Evolutionary conservation across 345 rosid genomes (phyloP).

Genomic region (Theobroma cacao): DNA sequence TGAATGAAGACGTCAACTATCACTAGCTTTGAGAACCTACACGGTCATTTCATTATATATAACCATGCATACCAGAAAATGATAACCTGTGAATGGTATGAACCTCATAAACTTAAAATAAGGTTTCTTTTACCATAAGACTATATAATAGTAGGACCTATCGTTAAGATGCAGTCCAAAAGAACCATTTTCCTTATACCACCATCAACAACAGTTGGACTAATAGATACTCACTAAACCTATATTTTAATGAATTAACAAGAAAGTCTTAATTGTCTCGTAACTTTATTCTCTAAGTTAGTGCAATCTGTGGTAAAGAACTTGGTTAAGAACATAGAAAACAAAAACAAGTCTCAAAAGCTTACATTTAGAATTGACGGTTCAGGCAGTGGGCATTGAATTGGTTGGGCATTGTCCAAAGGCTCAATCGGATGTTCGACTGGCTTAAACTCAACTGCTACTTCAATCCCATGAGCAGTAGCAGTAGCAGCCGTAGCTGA

Average conservation of each 20-base stretch:
- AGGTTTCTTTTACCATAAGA: neutral
- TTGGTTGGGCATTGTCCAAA: conserved; percentile 66
- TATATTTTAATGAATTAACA: neutral
- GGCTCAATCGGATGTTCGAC: conserved; percentile 94
- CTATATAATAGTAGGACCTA: neutral
- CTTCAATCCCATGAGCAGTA: conserved; percentile 81
- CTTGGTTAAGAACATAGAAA: neutral
- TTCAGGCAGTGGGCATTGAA: conserved; percentile 87
- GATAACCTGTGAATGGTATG: neutral
- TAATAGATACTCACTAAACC: neutral
- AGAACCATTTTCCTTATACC: neutral
- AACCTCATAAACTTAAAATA: neutral
- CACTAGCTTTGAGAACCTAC: neutral
- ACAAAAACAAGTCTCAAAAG: neutral
- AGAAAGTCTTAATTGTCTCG: neutral
- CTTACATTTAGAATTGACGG: conserved; percentile 91
- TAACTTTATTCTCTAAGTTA: neutral
- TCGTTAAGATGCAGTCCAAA: neutral
- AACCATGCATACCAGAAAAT: neutral
- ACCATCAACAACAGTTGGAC: neutral
- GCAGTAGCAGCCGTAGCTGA: conserved; percentile 34
- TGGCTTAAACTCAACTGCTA: conserved; percentile 85
- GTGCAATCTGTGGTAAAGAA: neutral
- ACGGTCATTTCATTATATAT: neutral
- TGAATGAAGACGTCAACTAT: neutral